Percentiles rank a stretch among this genome's conserved stretches.
Evolutionary conservation across 73 alveolate genomes (phyloP).

Genomic region (Paramecium caudatum): DNA sequence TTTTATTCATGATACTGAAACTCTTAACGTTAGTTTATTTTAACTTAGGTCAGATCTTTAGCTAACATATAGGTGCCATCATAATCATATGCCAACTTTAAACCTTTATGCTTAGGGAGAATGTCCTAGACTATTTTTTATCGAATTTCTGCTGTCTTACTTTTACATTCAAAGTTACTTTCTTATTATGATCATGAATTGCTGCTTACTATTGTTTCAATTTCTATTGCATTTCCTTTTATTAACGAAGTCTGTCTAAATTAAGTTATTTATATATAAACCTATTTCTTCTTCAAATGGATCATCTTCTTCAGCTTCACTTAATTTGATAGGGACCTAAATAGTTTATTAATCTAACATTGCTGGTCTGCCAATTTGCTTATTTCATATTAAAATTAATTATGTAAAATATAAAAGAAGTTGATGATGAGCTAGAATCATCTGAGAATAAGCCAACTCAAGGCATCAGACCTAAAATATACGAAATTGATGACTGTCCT

Average conservation of each 20-base stretch:
- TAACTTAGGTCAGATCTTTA: neutral
- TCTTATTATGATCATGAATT: constrained; percentile 27
- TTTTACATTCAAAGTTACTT: neutral
- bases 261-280: too few species aligned
- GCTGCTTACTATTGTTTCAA: constrained; percentile 26
- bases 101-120: constrained; percentile 45
- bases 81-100: constrained; percentile 49
- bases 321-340: constrained; percentile 36
- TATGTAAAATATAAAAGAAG: too few species aligned
- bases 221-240: constrained; percentile 20
- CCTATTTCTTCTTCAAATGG: constrained; percentile 54
- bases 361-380: constrained; percentile 9
- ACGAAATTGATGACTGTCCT: too few species aligned
- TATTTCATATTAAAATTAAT: too few species aligned
- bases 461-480: too few species aligned
- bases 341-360: neutral
- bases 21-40: neutral
- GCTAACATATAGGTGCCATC: constrained; percentile 62
- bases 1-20: neutral
- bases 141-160: constrained; percentile 21
- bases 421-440: too few species aligned
- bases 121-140: constrained; percentile 37
- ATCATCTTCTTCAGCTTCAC: constrained; percentile 1
- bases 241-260: constrained; percentile 12
- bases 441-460: too few species aligned